Conservation (phyloP, 192 early-diverging fungal species). For the Kappamyces sp. region DNA sequence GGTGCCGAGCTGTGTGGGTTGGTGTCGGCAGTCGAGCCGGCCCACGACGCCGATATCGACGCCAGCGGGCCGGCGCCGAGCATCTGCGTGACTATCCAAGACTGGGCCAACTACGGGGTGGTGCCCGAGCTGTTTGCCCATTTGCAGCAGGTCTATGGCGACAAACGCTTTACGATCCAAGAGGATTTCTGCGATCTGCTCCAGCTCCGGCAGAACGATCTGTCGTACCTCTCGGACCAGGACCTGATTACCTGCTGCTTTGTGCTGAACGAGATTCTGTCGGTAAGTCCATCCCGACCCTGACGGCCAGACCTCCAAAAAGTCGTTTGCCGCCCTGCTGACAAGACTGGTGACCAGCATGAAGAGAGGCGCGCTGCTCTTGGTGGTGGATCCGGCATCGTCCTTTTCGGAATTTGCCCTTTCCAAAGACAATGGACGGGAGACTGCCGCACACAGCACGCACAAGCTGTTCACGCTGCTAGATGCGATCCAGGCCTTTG, state of each 20-base stretch:
- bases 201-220: too few relatives aligned
- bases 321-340: conserved; percentile 69
- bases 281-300: conserved; percentile 9
- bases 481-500: conserved; percentile 68
- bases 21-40: conserved; percentile 51
- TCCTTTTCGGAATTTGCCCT: conserved; percentile 83
- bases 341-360: conserved; percentile 59
- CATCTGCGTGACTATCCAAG: conserved; percentile 6
- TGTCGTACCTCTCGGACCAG: conserved; percentile 39
- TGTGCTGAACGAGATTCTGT: conserved; percentile 88
- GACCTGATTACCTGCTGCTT: conserved; percentile 83
- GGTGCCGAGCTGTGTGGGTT: conserved; percentile 83
- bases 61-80: conserved; percentile 17
- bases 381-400: conserved; percentile 88
- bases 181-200: too few relatives aligned
- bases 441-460: conserved; percentile 21
- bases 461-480: conserved; percentile 90
- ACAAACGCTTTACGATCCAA: too few relatives aligned
- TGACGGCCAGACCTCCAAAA: conserved; percentile 45
- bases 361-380: conserved; percentile 57
- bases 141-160: too few relatives aligned
- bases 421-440: neutral
- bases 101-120: neutral
- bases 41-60: conserved; percentile 22
- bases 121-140: neutral